A percentile compares a stretch with the other conserved stretches of the same genome.
Evolutionary conservation across 805 yeast genomes (phyloP).

Genomic region (Hanseniaspora jakobsenii): DNA sequence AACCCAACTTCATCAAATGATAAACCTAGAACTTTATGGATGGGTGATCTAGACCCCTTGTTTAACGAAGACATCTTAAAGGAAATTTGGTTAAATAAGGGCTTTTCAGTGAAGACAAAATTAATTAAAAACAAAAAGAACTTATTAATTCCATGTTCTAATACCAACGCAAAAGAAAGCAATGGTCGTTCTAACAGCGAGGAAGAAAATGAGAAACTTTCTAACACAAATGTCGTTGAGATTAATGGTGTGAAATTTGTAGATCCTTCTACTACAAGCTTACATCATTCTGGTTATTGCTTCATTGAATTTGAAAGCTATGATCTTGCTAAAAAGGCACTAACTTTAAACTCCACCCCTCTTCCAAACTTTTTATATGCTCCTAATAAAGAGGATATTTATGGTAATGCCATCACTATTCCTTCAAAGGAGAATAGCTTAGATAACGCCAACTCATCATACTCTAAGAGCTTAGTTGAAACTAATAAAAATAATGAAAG

Average conservation of each 20-base stretch:
- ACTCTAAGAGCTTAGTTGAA: too few relatives aligned
- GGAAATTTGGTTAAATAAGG: slow-evolving; percentile 48
- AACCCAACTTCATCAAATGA: slow-evolving; percentile 29
- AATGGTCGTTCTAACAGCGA: not conserved
- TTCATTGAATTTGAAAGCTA: slow-evolving; percentile 61
- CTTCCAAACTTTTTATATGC: slow-evolving; percentile 39
- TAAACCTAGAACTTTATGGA: slow-evolving; percentile 68
- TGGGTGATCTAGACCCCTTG: slow-evolving; percentile 79
- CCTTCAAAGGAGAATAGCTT: not conserved
- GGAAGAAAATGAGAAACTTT: slow-evolving; percentile 15
- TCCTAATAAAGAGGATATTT: slow-evolving; percentile 16
- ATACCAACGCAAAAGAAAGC: slow-evolving; percentile 13
- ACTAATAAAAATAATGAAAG: slow-evolving; percentile 37
- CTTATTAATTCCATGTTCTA: slow-evolving; percentile 26
- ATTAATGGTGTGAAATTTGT: slow-evolving; percentile 27
- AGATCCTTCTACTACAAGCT: slow-evolving; percentile 26
- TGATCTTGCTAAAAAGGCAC: slow-evolving; percentile 58
- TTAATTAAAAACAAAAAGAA: slow-evolving; percentile 43
- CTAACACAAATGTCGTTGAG: slow-evolving; percentile 18
- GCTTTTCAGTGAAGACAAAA: slow-evolving; percentile 51
- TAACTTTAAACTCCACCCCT: slow-evolving; percentile 51
- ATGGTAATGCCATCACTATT: not conserved
- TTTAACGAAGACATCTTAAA: slow-evolving; percentile 52
- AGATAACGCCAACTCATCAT: not conserved
- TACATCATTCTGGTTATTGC: slow-evolving; percentile 54